phyloP scores from a whole-genome alignment of 2,329 filamentous ascomycete species.

The Metarhizium anisopliae region DNA sequence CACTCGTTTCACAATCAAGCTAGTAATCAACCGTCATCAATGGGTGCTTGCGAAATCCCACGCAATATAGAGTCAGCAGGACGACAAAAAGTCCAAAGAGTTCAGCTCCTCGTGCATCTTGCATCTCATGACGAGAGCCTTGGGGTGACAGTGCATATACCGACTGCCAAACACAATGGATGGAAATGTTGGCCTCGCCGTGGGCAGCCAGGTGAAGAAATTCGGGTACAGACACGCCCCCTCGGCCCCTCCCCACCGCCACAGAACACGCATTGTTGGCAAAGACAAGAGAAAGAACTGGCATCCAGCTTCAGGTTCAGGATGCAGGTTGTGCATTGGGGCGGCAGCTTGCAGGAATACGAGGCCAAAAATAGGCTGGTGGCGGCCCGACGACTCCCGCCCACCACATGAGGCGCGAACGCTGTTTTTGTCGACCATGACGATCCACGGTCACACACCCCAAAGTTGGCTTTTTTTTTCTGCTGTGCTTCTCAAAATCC shows the following conservation, averaged over 20 bases:
- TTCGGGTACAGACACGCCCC: background rate
- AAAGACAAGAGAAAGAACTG: background rate
- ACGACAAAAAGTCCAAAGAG: background rate
- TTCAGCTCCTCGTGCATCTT: background rate
- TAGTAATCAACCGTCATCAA: no score
- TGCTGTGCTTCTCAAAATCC: background rate
- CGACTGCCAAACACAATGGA: background rate
- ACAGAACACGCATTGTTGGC: background rate
- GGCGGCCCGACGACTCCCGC: background rate
- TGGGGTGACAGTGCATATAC: background rate
- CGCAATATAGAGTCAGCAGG: no score
- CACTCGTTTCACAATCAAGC: no score
- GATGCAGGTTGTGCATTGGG: background rate
- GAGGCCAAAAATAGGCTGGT: conserved; percentile 7
- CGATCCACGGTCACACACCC: background rate
- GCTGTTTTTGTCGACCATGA: background rate
- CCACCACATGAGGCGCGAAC: background rate
- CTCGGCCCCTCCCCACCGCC: background rate
- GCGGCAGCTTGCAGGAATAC: conserved; percentile 8
- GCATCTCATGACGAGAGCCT: background rate
- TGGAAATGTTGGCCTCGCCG: no score
- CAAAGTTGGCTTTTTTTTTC: background rate
- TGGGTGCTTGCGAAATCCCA: no score
- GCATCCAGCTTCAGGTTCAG: conserved; percentile 3
- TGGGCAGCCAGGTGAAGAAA: background rate